These are phyloP conservation scores for Pythium aphanidermatum DNA, from an alignment of 352 stramenopile genomes.

Conservation along the genomic window DNA sequence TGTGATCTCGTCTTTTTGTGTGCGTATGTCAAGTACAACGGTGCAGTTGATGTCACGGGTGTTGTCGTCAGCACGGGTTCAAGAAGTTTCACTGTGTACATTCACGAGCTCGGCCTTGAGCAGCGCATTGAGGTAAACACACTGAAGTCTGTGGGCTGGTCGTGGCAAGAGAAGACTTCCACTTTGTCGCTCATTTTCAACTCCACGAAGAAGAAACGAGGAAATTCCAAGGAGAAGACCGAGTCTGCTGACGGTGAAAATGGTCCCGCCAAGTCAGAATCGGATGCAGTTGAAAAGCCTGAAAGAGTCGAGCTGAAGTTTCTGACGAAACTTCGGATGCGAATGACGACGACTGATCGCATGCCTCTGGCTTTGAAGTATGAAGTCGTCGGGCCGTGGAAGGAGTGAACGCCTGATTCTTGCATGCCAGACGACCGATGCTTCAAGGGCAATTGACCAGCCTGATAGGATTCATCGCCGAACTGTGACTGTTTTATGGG, in stretches of 20 bases:
- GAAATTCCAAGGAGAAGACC: slow-evolving; percentile 9
- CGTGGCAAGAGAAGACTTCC: slow-evolving; percentile 45
- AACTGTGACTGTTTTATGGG: too few relatives aligned
- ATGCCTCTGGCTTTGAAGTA: slow-evolving; percentile 64
- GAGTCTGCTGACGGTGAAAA: background rate
- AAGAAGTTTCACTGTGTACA: slow-evolving; percentile 75
- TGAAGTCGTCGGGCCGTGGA: slow-evolving; percentile 22
- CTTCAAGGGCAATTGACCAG: too few relatives aligned
- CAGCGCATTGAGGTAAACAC: slow-evolving; percentile 54
- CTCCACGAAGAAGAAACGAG: slow-evolving; percentile 12
- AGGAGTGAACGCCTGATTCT: too few relatives aligned
- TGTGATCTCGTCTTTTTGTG: slow-evolving; percentile 80
- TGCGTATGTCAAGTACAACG: slow-evolving; percentile 62
- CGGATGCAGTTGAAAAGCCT: background rate
- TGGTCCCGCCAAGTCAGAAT: too few relatives aligned
- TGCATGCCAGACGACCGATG: too few relatives aligned
- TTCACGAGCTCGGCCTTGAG: slow-evolving; percentile 69
- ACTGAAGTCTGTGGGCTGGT: slow-evolving; percentile 26
- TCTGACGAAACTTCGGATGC: slow-evolving; percentile 52
- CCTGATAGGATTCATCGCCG: too few relatives aligned
- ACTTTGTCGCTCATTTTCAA: slow-evolving; percentile 36
- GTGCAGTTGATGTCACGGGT: slow-evolving; percentile 51
- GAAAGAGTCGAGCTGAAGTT: slow-evolving; percentile 42
- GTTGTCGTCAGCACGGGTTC: slow-evolving; percentile 66
- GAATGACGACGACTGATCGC: slow-evolving; percentile 56